Percentiles rank a stretch among this genome's conserved stretches.
Evolutionary conservation across 441 rosid species (phyloP).

Genomic region (Raphanus hybrid): DNA sequence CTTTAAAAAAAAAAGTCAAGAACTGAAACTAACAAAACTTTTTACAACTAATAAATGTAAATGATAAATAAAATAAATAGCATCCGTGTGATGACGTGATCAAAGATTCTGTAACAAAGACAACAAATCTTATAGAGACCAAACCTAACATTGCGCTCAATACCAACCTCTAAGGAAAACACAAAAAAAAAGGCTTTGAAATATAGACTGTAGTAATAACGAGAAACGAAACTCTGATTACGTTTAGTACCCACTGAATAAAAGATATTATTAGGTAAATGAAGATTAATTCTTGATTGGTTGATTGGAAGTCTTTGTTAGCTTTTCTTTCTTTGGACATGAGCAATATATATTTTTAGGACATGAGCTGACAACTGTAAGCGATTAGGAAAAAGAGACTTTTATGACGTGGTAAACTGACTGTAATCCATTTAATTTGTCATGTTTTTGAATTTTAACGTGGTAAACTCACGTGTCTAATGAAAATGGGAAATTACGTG

Average conservation of each 20-base stretch:
- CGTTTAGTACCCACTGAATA: constrained; percentile 1
- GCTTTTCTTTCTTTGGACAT: constrained; percentile 36
- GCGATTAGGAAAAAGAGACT: constrained; percentile 9
- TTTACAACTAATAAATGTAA: constrained; percentile 34
- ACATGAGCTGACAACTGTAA: constrained; percentile 40
- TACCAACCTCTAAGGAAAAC: constrained; percentile 40
- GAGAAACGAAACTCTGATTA: constrained; percentile 3
- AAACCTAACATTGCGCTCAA: constrained; percentile 49
- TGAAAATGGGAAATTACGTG: constrained; percentile 46
- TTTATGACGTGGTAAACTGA: not conserved
- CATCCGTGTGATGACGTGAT: constrained; percentile 69
- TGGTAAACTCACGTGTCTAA: constrained; percentile 42
- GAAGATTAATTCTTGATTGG: constrained; percentile 34
- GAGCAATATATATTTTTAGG: constrained; percentile 31
- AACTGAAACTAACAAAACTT: constrained; percentile 38
- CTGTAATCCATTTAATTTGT: constrained; percentile 15
- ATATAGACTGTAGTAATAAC: not conserved
- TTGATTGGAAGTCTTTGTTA: constrained; percentile 27
- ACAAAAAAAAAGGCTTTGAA: not conserved
- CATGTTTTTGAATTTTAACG: not conserved
- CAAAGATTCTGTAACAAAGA: constrained; percentile 65
- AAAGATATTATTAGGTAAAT: not conserved
- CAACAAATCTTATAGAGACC: constrained; percentile 39
- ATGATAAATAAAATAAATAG: constrained; percentile 29
- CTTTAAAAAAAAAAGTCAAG: constrained; percentile 18